These are phyloP conservation scores for Cutaneotrichosporon dermatis DNA, from an alignment of 1,284 basidiomycete genomes.

Conservation along the genomic window DNA sequence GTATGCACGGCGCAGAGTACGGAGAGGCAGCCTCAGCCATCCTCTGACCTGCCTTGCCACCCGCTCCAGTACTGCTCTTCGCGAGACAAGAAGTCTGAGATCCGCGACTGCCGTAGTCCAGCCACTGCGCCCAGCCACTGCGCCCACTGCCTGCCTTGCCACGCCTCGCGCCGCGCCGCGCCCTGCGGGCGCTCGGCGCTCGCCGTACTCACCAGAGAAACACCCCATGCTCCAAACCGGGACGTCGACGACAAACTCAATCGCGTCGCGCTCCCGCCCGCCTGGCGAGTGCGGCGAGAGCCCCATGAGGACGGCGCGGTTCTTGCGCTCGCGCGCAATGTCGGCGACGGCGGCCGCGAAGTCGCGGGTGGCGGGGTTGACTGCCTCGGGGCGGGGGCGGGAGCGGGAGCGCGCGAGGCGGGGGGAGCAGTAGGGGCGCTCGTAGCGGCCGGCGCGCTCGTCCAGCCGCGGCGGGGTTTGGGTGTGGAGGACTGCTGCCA, in stretches of 20 bases:
- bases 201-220: conserved; percentile 40
- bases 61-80: no score
- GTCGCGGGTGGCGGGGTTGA: conserved; percentile 9
- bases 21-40: no score
- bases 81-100: no score
- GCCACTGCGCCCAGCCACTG: no score
- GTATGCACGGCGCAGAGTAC: no score
- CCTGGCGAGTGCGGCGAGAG: conserved; percentile 9
- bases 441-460: conserved; percentile 1
- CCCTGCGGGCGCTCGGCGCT: no score
- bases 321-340: conserved; percentile 7
- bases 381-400: conserved; percentile 12
- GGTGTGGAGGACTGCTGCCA: background rate
- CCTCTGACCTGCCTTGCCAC: no score
- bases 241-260: conserved; percentile 47
- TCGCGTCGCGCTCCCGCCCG: conserved; percentile 25
- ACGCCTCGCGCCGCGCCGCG: no score
- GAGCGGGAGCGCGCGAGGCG: conserved; percentile 17
- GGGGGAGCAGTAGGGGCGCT: conserved; percentile 13
- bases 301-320: conserved; percentile 11
- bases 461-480: background rate
- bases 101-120: no score
- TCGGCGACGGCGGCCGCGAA: conserved; percentile 10
- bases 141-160: no score
- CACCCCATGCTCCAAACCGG: conserved; percentile 47